Conservation (phyloP, 1,284 basidiomycete species). For the Quambalaria eucalypti region DNA sequence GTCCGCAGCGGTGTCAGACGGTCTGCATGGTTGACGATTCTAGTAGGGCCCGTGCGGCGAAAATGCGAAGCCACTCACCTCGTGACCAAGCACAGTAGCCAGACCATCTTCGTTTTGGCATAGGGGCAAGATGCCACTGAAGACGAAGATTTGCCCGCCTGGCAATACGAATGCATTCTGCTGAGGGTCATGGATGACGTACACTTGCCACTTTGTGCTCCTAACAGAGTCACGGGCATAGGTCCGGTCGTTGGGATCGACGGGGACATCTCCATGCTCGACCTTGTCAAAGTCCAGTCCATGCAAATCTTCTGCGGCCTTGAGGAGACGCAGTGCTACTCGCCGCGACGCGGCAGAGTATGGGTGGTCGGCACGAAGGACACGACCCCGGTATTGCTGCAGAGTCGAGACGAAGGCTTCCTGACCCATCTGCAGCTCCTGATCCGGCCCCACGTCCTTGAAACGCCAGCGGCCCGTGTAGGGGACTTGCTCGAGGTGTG, state of each 20-base stretch:
- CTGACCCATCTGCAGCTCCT: slow-evolving; percentile 48
- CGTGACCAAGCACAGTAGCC: slow-evolving; percentile 77
- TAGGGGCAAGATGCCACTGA: slow-evolving; percentile 73
- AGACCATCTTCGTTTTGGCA: slow-evolving; percentile 70
- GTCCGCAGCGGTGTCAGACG: not conserved
- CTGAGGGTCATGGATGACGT: slow-evolving; percentile 67
- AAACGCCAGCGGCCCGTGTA: slow-evolving; percentile 41
- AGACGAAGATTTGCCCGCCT: slow-evolving; percentile 70
- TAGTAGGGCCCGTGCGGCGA: no score
- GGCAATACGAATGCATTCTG: slow-evolving; percentile 73
- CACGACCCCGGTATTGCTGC: slow-evolving; percentile 54
- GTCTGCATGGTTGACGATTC: no score
- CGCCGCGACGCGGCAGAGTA: slow-evolving; percentile 53
- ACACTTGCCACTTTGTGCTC: slow-evolving; percentile 57
- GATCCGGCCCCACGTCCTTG: slow-evolving; percentile 29
- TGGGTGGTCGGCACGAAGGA: slow-evolving; percentile 64
- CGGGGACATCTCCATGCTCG: slow-evolving; percentile 34
- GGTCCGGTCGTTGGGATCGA: slow-evolving; percentile 18
- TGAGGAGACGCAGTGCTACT: slow-evolving; percentile 65
- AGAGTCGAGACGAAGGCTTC: slow-evolving; percentile 55
- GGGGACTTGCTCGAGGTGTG: slow-evolving; percentile 40
- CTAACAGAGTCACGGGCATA: slow-evolving; percentile 2
- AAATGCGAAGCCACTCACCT: slow-evolving; percentile 53
- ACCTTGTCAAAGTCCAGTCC: slow-evolving; percentile 32
- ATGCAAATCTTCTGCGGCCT: slow-evolving; percentile 56